Base-by-base conservation (phyloP, 495 filamentous ascomycete species). In the Durotheca rogersii region DNA sequence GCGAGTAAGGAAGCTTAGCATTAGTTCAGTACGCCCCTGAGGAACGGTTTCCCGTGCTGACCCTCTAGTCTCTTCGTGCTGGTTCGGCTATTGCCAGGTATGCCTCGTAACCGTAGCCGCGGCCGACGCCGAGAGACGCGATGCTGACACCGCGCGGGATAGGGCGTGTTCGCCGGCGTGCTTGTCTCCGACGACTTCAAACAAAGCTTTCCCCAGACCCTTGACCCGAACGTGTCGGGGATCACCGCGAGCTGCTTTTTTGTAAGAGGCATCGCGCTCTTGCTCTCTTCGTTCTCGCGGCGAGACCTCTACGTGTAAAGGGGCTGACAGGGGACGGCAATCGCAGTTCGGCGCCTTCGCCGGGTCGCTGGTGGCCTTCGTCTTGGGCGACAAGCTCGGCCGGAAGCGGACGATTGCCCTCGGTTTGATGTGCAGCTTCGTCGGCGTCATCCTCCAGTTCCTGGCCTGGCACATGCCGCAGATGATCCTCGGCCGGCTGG, bases 401-500 rank as follows among this genome's bases (percentile, higher is more conserved):
- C 72, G 80, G 19, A 79, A 74, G 47, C 72, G 72, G 21, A 83
- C 81, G 0, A 80, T 84, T 30, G 72, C 81, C 40, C 72, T 80
- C 47, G 84, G 84, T 6, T 75, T 80, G 2, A 43, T 76, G 2
- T 75, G 85, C 15, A 80, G 76, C 61, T 57, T 76, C 7, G 38
- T 83, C 1, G 82, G 80, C 6, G 79, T 75, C 2, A 70, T 74
- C 17, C 67, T 81, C 4, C 54, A 66, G 25, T 65, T 65, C 41
- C 42, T 34, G 7, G 36, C 60, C 0, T 63, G 40, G 35, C 33
- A 56, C 41, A 55, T 82, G 34, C 67, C 74, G 2, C 83, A 83
- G 76, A 80, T 84, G 54, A 70, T 85, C 7, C 67, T 79, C 31
- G 82, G 83, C 3, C 75, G 83, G 7, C 77, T 85, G 17, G 63